Base-by-base conservation (phyloP, 257 asterid species). In the Dorcoceras hygrometricum region DNA sequence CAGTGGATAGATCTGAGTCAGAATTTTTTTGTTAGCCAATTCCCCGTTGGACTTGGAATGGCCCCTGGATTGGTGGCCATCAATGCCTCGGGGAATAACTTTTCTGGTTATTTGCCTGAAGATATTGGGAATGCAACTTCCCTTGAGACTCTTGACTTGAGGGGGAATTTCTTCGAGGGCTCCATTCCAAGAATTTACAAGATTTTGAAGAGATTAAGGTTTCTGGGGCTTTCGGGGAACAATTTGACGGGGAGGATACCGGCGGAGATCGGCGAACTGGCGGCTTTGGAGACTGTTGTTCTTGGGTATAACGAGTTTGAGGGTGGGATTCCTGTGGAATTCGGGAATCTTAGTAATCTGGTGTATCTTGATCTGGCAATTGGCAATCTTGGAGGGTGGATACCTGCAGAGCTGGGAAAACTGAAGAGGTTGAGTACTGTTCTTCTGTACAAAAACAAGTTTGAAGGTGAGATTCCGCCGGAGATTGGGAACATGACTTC, bases 101-200 rank as follows among this genome's bases (percentile, higher is more conserved):
- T 87, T 67, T 79, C 89, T 0, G 94, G 97, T 20, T 32, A 56
- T 54, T 80, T 89, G 55, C 94, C 95, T 3, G 90, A 77, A 24
- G 88, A 84, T 73, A 73, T 90, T 19, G 84, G 80, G 3, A 82
- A 87, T 50, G 84, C 85, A 0, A 74, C 80, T 31, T 25, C 46
- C 27, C 87, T 90, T 0, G 94, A 85, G 76, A 82, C 69, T 66
- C 74, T 89, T 26, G 97, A 89, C 78, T 78, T 89, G n/a, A 66
- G 95, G 26, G 97, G 97, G 59, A 89, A 89, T 68, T 89, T 80
- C 73, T 87, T 89, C 10, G 78, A 82, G 66, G 95, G 89, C 8
- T 73, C 88, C 1, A 83, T 89, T 72, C 95, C 97, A 0, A 75
- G 25, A 46, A 73, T 68, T 43, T 89, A 79, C 79, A 75, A 24